Base-by-base conservation (phyloP, 129 eudicot genomes). In the Gnaphalium uliginosum region DNA sequence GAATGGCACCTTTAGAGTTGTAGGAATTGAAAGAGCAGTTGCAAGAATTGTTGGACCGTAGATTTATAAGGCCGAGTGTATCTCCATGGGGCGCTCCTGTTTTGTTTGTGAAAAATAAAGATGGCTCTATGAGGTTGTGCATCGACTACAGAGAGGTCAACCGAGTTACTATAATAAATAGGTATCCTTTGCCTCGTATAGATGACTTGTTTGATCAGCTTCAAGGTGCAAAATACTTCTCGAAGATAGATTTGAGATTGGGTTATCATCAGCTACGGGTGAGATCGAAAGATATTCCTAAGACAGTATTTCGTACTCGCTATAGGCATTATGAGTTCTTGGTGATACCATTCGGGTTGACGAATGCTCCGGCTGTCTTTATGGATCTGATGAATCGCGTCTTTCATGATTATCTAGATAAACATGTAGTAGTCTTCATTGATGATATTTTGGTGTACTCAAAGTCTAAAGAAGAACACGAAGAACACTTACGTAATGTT, bases 1-100 rank as follows among this genome's bases (percentile, higher is more conserved):
- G 67, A 4, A 61, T 61, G 67, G 67, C 67, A 61, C 67, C 67
- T 11, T 26, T 26, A 27, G 67, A 61, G 8, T 26, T 61, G 18
- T 8, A 26, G 18, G 67, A 61, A 61, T 18, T 61, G 19, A 61
- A 24, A 61, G 37, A 61, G 19, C 67, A 61, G 26, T 14, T 61
- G 9, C 39, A 61, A 26, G 67, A 61, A 39, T 48, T 48, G 18
- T 17, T 13, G 15, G 54, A 48, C 4, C n/a, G n/a, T 43, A 3
- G 54, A 11, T 13, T 48, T 4, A 48, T 48, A 48, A 48, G 54
- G 18, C n/a, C 54, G 14, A 48, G 54, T 48, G 54, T 48, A 48
- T 48, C n/a, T 48, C 54, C 3, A 1, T 48, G 54, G 54, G 54
- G 54, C 14, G 54, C 54, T 2, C 54, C 2, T 8, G n/a, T 48